Conservation (phyloP, 2,329 filamentous ascomycete species). For the Microcyclospora tardicrescens region DNA sequence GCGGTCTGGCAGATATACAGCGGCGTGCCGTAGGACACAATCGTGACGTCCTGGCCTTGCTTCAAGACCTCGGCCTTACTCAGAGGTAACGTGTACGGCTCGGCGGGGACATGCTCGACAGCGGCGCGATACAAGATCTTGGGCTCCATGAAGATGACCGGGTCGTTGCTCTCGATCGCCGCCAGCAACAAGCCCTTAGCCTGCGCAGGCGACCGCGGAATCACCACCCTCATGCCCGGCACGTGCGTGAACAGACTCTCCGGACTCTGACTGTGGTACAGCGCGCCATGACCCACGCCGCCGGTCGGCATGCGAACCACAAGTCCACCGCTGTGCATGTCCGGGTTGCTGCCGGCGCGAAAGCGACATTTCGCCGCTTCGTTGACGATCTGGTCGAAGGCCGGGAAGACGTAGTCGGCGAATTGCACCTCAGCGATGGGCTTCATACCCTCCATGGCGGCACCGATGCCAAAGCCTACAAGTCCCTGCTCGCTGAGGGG, state of each 20-base stretch:
- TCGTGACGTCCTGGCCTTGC: constrained; percentile 64
- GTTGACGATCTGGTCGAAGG: constrained; percentile 89
- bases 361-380: constrained; percentile 84
- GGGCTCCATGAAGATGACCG: constrained; percentile 85
- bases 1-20: constrained; percentile 72
- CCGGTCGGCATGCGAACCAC: constrained; percentile 86
- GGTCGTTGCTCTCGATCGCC: constrained; percentile 66
- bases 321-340: constrained; percentile 51
- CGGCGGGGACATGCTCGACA: constrained; percentile 77
- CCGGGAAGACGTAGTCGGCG: constrained; percentile 85
- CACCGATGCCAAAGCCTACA: constrained; percentile 82
- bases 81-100: constrained; percentile 68
- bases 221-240: constrained; percentile 71
- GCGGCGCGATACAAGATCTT: constrained; percentile 87
- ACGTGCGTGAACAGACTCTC: constrained; percentile 82
- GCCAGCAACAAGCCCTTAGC: constrained; percentile 76
- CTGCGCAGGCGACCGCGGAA: constrained; percentile 74
- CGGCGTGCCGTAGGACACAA: constrained; percentile 82
- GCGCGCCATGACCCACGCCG: constrained; percentile 73
- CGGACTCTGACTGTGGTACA: constrained; percentile 84
- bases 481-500: constrained; percentile 91
- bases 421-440: constrained; percentile 93
- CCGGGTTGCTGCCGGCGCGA: constrained; percentile 44
- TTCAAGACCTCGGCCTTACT: constrained; percentile 78
- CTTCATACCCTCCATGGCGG: constrained; percentile 80